A percentile compares a stretch with the other conserved stretches of the same genome.
These are phyloP conservation scores for Candida odintsovae DNA, from an alignment of 805 yeast species.

Conservation along the genomic window DNA sequence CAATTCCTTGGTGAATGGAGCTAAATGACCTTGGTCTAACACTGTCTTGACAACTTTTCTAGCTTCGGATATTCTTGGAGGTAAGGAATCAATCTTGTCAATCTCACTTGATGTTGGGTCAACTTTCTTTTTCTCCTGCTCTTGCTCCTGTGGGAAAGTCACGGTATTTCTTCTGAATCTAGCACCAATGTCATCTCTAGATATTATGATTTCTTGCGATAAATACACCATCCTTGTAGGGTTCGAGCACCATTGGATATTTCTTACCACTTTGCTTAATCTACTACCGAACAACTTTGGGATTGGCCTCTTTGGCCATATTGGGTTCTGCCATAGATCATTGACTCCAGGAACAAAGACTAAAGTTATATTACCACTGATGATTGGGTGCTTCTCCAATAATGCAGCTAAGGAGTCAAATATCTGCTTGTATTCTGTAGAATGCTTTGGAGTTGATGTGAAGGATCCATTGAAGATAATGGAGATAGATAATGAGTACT, in stretches of 20 bases:
- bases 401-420: constrained; percentile 73
- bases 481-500: constrained; percentile 50
- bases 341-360: constrained; percentile 82
- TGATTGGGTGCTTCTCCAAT: constrained; percentile 50
- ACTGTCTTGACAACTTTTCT: constrained; percentile 73
- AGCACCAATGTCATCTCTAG: constrained; percentile 66
- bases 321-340: constrained; percentile 87
- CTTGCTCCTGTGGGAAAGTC: constrained; percentile 37
- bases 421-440: constrained; percentile 52
- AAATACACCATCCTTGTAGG: constrained; percentile 76
- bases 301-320: constrained; percentile 71
- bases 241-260: constrained; percentile 60
- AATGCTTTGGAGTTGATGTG: constrained; percentile 54
- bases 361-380: constrained; percentile 49
- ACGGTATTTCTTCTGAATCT: constrained; percentile 70
- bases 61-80: constrained; percentile 50
- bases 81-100: constrained; percentile 29
- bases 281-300: constrained; percentile 70
- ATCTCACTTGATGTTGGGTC: constrained; percentile 19
- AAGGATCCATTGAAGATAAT: constrained; percentile 85
- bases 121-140: constrained; percentile 16
- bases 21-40: constrained; percentile 80
- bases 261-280: constrained; percentile 50
- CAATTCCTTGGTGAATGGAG: constrained; percentile 63
- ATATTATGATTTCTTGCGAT: constrained; percentile 74